A percentile compares a stretch with the other conserved stretches of the same genome.
phyloP scores from a whole-genome alignment of 495 filamentous ascomycete species.

The Penicillium waksmanii region DNA sequence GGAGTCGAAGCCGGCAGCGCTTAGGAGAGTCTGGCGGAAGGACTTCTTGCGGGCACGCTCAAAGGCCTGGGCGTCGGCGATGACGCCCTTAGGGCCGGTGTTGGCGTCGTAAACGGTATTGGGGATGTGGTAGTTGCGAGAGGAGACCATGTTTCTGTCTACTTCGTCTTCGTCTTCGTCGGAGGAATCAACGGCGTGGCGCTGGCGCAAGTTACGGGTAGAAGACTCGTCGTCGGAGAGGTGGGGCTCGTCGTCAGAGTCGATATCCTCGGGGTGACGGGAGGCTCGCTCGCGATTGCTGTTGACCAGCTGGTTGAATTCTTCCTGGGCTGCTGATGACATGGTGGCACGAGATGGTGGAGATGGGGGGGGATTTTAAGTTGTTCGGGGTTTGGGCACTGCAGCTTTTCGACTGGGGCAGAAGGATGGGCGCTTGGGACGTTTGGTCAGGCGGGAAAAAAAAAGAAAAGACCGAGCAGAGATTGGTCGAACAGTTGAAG shows the following conservation, averaged over 20 bases:
- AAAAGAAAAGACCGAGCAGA: background rate
- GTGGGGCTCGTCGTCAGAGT: constrained; percentile 51
- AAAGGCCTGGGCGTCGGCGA: constrained; percentile 90
- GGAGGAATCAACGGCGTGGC: constrained; percentile 51
- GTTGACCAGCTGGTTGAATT: constrained; percentile 75
- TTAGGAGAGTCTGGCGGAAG: constrained; percentile 53
- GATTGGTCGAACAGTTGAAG: constrained; percentile 10
- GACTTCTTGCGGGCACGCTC: constrained; percentile 77
- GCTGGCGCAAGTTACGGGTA: constrained; percentile 52
- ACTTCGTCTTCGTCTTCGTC: constrained; percentile 44
- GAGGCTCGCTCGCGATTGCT: constrained; percentile 50
- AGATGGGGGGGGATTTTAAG: constrained; percentile 19
- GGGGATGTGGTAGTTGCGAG: constrained; percentile 52
- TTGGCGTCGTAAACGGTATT: constrained; percentile 76
- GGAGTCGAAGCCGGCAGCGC: constrained; percentile 36
- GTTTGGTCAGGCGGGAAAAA: background rate
- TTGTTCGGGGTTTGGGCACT: constrained; percentile 1
- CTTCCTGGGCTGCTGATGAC: constrained; percentile 81
- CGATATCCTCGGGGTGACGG: constrained; percentile 63
- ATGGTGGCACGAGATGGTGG: constrained; percentile 48
- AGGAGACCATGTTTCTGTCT: constrained; percentile 45
- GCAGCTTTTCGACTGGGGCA: background rate
- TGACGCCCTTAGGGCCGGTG: constrained; percentile 98
- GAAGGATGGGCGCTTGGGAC: background rate
- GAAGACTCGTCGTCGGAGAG: constrained; percentile 51